Conservation (phyloP, 1,284 basidiomycete species). For the Cryptococcus jaspeensis region DNA sequence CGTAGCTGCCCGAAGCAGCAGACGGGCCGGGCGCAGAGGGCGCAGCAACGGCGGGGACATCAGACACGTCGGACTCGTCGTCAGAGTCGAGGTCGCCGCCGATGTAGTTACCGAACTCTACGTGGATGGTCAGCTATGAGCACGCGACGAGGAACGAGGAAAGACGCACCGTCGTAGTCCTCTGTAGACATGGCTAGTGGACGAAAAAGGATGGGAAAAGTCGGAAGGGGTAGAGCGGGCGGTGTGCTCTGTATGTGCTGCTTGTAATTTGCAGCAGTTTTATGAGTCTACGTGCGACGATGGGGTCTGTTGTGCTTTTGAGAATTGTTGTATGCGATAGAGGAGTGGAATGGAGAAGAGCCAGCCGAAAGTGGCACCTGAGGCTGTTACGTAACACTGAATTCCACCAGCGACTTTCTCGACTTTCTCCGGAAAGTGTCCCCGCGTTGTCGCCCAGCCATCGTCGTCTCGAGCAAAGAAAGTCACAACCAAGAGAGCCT, state of each 20-base stretch:
- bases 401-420: too few species aligned
- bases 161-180: conserved; percentile 50
- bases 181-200: conserved; percentile 48
- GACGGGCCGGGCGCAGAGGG: conserved; percentile 35
- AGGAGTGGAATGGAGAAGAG: neutral
- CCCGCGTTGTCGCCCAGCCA: neutral
- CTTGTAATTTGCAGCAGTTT: too few species aligned
- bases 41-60: conserved; percentile 26
- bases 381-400: neutral
- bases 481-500: neutral
- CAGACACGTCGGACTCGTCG: conserved; percentile 58
- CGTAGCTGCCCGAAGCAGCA: conserved; percentile 28
- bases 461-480: too few species aligned
- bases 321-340: neutral
- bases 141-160: neutral
- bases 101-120: conserved; percentile 87
- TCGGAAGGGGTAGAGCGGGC: neutral
- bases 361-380: neutral
- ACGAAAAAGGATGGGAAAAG: neutral
- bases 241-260: neutral
- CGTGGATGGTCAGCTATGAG: conserved; percentile 16
- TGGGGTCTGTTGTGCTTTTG: too few species aligned
- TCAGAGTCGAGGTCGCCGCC: conserved; percentile 89
- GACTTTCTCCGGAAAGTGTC: too few species aligned
- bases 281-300: too few species aligned